Base-by-base conservation (phyloP, 768 basidiomycete species). In the Cystofilobasidium ferigula region DNA sequence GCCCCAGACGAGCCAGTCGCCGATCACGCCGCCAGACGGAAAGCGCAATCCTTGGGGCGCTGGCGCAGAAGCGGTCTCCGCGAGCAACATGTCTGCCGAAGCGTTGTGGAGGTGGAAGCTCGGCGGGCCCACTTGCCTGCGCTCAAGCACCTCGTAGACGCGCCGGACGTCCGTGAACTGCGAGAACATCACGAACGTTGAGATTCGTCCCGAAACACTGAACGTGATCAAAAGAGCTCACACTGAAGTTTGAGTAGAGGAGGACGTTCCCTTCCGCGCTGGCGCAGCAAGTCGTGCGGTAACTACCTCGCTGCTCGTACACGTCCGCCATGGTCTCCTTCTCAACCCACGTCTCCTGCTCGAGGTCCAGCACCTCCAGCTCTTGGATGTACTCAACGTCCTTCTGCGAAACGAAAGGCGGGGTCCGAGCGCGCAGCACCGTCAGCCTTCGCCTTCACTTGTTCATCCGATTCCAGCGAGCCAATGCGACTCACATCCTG, bases 91-190 rank as follows among this genome's bases (percentile, higher is more conserved):
- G 18, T 84, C 77, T 14, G 82, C 74, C 9, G 93, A 94, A 38
- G 85, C 83, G 73, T 94, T 89, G 67, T 84, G 82, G 57, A 93
- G 84, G 2, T 82, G 82, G 73, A 91, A 92, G 67, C 86, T 83
- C 57, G 40, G 64, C 1, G 67, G 51, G 0, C 73, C 70, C 0
- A 86, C 80, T 0, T 64, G 62, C 58, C 45, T 38, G 64, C 16
- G 91, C 5, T 87, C 84, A 74, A 97, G 85, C 36, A 97, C 82
- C 78, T 95, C 90, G 58, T 98, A 83, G 74, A 97, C 94, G 47
- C 94, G 87, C 74, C 90, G 88, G 69, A 97, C 93, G 73, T 95
- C 90, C 63, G 87, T 89, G 77, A 92, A 92, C 89, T 91, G 58
- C 5, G 45, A 26, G 4, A 28, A 57, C 22, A 61, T n/a, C n/a